A percentile compares a stretch with the other conserved stretches of the same genome.
Conservation (phyloP, 805 yeast genomes). For the Nakazawaea laoshanensis region DNA sequence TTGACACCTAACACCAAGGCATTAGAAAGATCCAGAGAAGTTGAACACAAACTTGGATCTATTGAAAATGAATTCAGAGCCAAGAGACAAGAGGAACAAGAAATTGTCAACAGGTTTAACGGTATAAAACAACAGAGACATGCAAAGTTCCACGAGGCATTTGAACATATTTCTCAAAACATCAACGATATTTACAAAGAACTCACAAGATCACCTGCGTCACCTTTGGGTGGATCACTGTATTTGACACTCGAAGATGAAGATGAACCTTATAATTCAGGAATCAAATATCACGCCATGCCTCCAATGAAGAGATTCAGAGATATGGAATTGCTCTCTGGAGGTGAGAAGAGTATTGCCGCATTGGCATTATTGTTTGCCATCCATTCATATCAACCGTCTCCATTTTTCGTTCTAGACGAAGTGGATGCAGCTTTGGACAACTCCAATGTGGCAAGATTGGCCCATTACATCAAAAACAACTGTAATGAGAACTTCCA, state of each 20-base stretch:
- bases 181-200: conserved; percentile 81
- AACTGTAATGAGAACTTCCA: conserved; percentile 77
- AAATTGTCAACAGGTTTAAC: conserved; percentile 46
- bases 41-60: conserved; percentile 48
- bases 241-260: conserved; percentile 79
- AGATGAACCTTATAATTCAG: conserved; percentile 80
- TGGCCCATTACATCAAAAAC: conserved; percentile 77
- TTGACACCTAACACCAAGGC: conserved; percentile 83
- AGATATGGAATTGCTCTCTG: conserved; percentile 87
- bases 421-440: conserved; percentile 99
- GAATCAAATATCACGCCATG: conserved; percentile 87
- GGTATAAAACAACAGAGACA: conserved; percentile 52
- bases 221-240: conserved; percentile 91
- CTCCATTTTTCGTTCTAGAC: conserved; percentile 93
- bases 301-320: conserved; percentile 92
- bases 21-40: conserved; percentile 62
- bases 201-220: conserved; percentile 60
- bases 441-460: conserved; percentile 73
- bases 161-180: conserved; percentile 61
- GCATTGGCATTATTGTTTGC: conserved; percentile 91
- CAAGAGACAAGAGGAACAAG: conserved; percentile 54
- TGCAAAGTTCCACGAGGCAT: conserved; percentile 60
- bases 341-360: conserved; percentile 96
- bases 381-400: conserved; percentile 81
- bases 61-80: conserved; percentile 57